phyloP scores from a whole-genome alignment of 352 stramenopile genomes.

The Globisporangium iwayamae region DNA sequence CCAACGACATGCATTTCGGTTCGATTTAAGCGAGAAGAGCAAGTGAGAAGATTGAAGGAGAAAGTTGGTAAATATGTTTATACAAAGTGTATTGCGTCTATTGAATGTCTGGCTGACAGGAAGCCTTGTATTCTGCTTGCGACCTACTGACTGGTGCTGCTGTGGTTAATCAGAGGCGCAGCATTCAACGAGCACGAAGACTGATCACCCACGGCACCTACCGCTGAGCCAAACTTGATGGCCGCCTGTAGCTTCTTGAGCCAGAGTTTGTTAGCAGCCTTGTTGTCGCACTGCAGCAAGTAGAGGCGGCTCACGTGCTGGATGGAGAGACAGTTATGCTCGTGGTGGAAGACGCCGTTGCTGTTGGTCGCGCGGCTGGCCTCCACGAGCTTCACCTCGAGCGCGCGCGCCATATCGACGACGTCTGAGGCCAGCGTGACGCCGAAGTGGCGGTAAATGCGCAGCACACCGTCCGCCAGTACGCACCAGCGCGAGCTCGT shows the following conservation, averaged over 20 bases:
- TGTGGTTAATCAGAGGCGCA: background rate
- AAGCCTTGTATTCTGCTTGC: too few relatives aligned
- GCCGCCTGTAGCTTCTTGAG: conserved; percentile 64
- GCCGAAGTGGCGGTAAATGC: conserved; percentile 73
- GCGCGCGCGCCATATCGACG: conserved; percentile 49
- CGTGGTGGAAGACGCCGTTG: conserved; percentile 15
- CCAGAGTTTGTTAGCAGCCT: conserved; percentile 39
- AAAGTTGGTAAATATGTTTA: conserved; percentile 9
- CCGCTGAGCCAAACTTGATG: conserved; percentile 24
- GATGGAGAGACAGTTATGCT: conserved; percentile 37
- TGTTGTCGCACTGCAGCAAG: conserved; percentile 57
- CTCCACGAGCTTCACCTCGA: conserved; percentile 42
- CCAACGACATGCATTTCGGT: conserved; percentile 38
- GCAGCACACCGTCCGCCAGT: conserved; percentile 50
- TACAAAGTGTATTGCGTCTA: background rate
- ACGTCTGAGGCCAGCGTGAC: conserved; percentile 61
- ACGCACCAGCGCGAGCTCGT: conserved; percentile 70
- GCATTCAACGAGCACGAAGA: background rate
- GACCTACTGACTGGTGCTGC: too few relatives aligned
- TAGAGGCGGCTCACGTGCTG: conserved; percentile 41
- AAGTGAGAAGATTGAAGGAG: conserved; percentile 11
- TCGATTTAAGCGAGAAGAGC: conserved; percentile 20
- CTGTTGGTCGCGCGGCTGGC: conserved; percentile 18
- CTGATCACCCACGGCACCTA: background rate
- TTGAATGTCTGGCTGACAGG: background rate